Conservation (phyloP, 2,329 filamentous ascomycete genomes). For the Monosporascus sp. region DNA sequence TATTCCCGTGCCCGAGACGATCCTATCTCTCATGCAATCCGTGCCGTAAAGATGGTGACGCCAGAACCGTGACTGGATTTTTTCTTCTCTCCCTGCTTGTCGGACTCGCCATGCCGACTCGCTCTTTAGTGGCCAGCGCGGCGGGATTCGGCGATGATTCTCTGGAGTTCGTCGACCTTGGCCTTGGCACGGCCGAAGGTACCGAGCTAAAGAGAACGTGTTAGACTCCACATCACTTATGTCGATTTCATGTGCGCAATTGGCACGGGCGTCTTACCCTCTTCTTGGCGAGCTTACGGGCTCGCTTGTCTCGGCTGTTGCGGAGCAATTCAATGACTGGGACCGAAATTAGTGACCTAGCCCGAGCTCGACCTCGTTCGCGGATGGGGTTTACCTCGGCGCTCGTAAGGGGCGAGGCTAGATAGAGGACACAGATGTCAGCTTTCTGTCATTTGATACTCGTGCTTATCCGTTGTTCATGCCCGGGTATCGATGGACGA, state of each 20-base stretch:
- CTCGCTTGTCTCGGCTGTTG: conserved; percentile 99
- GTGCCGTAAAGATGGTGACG: conserved; percentile 21
- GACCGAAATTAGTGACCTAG: neutral
- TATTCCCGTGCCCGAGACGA: conserved; percentile 5
- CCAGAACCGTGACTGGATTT: conserved; percentile 18
- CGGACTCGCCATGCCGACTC: neutral
- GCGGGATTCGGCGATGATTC: conserved; percentile 95
- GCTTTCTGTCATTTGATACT: conserved; percentile 3
- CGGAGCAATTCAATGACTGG: conserved; percentile 92
- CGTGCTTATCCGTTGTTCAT: neutral
- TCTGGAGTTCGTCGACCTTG: conserved; percentile 99
- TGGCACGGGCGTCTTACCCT: conserved; percentile 57
- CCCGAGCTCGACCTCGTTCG: neutral
- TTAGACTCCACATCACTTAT: conserved; percentile 17
- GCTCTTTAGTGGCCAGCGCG: conserved; percentile 52
- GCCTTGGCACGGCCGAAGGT: conserved; percentile 98
- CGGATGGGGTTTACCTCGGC: conserved; percentile 46
- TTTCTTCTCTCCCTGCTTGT: conserved; percentile 11
- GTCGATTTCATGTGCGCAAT: neutral
- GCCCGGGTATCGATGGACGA: too few relatives aligned
- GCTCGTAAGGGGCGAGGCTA: conserved; percentile 90
- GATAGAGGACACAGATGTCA: conserved; percentile 22
- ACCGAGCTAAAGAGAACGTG: conserved; percentile 62
- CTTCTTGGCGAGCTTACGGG: conserved; percentile 99
- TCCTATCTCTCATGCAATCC: conserved; percentile 11